Conservation (phyloP, 2,329 filamentous ascomycete genomes). For the Pleoardoris graminearum region DNA sequence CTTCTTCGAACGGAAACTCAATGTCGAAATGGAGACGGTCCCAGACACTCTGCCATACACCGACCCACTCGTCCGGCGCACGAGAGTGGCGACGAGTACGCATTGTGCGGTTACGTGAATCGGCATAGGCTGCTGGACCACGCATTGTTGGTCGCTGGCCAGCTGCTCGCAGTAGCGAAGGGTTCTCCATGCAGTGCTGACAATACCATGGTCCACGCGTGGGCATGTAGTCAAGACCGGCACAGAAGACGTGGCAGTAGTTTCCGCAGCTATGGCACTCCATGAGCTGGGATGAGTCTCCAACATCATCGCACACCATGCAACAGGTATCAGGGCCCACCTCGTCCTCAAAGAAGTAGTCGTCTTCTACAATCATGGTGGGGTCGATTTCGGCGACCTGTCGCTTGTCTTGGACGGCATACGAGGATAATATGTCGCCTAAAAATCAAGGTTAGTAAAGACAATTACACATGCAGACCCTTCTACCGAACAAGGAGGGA, state of each 20-base stretch:
- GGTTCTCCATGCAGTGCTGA: slow-evolving; percentile 67
- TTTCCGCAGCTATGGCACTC: slow-evolving; percentile 91
- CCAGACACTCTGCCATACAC: slow-evolving; percentile 90
- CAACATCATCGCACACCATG: slow-evolving; percentile 78
- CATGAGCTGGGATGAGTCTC: slow-evolving; percentile 82
- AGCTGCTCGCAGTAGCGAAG: slow-evolving; percentile 44
- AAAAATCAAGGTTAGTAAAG: slow-evolving; percentile 16
- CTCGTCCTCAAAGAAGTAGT: slow-evolving; percentile 59
- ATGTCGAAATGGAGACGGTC: slow-evolving; percentile 75
- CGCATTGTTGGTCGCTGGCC: slow-evolving; percentile 27
- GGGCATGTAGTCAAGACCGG: slow-evolving; percentile 78
- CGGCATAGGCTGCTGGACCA: slow-evolving; percentile 38
- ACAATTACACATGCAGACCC: neutral
- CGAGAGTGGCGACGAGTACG: slow-evolving; percentile 37
- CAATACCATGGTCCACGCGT: slow-evolving; percentile 81
- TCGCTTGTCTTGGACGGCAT: slow-evolving; percentile 76
- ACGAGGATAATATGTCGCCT: slow-evolving; percentile 63
- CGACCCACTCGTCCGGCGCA: slow-evolving; percentile 59
- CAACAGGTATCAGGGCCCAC: slow-evolving; percentile 71
- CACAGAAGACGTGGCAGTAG: slow-evolving; percentile 88
- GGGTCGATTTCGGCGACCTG: slow-evolving; percentile 89
- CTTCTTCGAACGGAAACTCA: slow-evolving; percentile 81
- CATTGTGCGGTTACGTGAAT: slow-evolving; percentile 33
- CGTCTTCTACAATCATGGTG: slow-evolving; percentile 72
- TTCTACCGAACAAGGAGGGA: slow-evolving; percentile 10